These are phyloP conservation scores for Paratrypanosoma confusum DNA, from an alignment of 208 protist species.

Conservation along the genomic window DNA sequence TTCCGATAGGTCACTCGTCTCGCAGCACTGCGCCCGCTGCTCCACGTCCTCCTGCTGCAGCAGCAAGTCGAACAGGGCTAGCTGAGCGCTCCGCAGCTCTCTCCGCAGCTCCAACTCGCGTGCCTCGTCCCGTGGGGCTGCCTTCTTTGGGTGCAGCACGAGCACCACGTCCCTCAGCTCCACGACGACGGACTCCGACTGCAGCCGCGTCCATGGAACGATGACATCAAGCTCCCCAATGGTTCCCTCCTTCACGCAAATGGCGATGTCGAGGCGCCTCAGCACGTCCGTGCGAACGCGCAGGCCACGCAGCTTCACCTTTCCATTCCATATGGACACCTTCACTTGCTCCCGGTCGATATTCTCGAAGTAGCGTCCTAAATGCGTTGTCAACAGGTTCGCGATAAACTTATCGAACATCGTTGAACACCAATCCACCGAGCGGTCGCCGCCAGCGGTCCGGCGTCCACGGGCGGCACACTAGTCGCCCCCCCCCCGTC, in stretches of 20 bases:
- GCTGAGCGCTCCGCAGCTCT: conserved; percentile 26
- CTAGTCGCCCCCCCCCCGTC: too few relatives aligned
- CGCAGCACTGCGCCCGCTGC: not conserved
- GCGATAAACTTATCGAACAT: conserved; percentile 82
- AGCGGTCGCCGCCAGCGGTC: too few relatives aligned
- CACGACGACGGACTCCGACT: conserved; percentile 61
- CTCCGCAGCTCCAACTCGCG: conserved; percentile 33
- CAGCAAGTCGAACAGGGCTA: conserved; percentile 32
- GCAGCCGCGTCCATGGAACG: conserved; percentile 70
- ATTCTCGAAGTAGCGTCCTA: conserved; percentile 78
- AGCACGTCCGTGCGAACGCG: conserved; percentile 54
- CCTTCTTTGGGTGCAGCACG: conserved; percentile 44
- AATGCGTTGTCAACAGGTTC: conserved; percentile 52
- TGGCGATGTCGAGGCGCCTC: conserved; percentile 33
- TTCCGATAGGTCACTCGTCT: conserved; percentile 2
- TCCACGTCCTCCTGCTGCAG: conserved; percentile 15
- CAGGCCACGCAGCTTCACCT: conserved; percentile 51
- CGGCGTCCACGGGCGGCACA: too few relatives aligned
- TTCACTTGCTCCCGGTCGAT: conserved; percentile 77
- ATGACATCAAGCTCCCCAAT: conserved; percentile 55
- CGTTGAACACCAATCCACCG: not conserved
- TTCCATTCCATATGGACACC: conserved; percentile 69
- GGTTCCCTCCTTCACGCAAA: conserved; percentile 46
- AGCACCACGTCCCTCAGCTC: conserved; percentile 33
- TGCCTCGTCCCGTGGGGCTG: conserved; percentile 29